Percentiles rank a stretch among this genome's conserved stretches.
phyloP scores from a whole-genome alignment of 75 land plant genomes.

The Cryptomeria japonica region DNA sequence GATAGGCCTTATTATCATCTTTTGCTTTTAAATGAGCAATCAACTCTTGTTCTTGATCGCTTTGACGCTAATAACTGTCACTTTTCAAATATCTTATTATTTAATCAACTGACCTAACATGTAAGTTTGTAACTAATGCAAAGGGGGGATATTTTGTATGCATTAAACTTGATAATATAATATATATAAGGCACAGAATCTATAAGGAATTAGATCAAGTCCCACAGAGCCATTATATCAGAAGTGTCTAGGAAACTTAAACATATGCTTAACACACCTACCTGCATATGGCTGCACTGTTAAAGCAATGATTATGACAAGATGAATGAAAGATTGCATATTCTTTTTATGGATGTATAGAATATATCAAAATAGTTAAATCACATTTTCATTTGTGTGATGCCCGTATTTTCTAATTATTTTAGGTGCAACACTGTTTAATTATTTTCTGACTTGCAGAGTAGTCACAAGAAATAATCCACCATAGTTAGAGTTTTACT shows the following conservation, averaged over 20 bases:
- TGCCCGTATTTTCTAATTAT: not conserved
- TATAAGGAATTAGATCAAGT: not conserved
- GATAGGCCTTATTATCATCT: not conserved
- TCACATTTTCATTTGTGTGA: not conserved
- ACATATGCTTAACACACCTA: not conserved
- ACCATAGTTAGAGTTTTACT: not conserved
- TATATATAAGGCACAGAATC: not conserved
- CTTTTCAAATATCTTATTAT: not conserved
- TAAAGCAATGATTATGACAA: not conserved
- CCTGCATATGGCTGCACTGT: not conserved
- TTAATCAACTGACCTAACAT: too few species aligned
- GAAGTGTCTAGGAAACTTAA: not conserved
- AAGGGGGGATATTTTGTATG: not conserved
- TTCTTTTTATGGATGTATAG: not conserved
- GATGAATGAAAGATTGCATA: not conserved
- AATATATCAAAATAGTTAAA: not conserved
- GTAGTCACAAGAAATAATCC: not conserved
- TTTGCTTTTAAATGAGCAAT: not conserved
- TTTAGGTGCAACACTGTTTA: not conserved
- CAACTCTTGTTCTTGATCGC: slow-evolving; percentile 6
- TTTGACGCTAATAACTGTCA: not conserved
- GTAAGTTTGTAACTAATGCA: not conserved
- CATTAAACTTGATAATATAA: not conserved
- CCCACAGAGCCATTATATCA: not conserved
- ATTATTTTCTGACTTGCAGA: not conserved